Conservation (phyloP, 305 asterid species). For the Coffea humblotiana region DNA sequence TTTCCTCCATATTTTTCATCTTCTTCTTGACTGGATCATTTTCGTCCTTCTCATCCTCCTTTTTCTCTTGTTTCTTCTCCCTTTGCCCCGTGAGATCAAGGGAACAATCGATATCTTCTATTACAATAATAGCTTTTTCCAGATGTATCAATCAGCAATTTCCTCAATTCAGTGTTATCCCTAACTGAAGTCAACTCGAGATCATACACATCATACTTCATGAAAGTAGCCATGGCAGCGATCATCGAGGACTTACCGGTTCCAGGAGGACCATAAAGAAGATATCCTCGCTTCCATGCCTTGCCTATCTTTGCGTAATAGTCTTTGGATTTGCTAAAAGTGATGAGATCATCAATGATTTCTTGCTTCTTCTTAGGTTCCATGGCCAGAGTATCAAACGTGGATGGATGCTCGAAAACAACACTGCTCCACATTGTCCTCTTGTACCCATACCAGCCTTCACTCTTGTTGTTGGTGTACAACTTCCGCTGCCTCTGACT, state of each 20-base stretch:
- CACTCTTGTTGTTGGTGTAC: not conserved
- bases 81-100: slow-evolving; percentile 11
- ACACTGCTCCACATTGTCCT: slow-evolving; percentile 11
- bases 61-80: not conserved
- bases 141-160: slow-evolving; percentile 11
- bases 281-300: slow-evolving; percentile 28
- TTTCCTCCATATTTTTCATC: not conserved
- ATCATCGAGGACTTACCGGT: slow-evolving; percentile 26
- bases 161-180: slow-evolving; percentile 15
- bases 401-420: slow-evolving; percentile 21
- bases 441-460: slow-evolving; percentile 13
- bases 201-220: slow-evolving; percentile 24
- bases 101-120: slow-evolving; percentile 28
- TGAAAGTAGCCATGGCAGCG: slow-evolving; percentile 22
- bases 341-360: slow-evolving; percentile 18
- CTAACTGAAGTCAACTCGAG: slow-evolving; percentile 20
- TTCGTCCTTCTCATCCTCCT: not conserved
- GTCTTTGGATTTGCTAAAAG: slow-evolving; percentile 21
- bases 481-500: slow-evolving; percentile 12
- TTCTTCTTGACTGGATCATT: not conserved
- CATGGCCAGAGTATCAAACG: slow-evolving; percentile 22
- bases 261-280: slow-evolving; percentile 21
- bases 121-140: slow-evolving; percentile 19
- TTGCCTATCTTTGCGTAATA: slow-evolving; percentile 20
- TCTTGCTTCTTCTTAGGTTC: slow-evolving; percentile 20